These are phyloP conservation scores for Wickerhamomyces queroliae DNA, from an alignment of 805 yeast genomes.

Conservation along the genomic window DNA sequence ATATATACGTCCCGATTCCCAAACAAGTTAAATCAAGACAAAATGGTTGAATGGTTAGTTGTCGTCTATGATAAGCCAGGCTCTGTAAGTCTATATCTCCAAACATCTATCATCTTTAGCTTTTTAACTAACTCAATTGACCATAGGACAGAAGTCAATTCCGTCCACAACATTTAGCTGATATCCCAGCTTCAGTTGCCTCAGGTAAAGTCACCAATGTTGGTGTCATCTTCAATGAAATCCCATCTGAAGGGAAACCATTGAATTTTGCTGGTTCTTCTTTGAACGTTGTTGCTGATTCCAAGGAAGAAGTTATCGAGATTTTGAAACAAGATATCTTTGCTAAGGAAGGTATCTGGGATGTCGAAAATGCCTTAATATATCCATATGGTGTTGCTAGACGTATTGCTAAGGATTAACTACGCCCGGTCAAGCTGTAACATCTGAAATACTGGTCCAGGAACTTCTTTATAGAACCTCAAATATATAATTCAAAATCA, in stretches of 20 bases:
- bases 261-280: slow-evolving; percentile 63
- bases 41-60: slow-evolving; percentile 60
- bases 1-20: too few species aligned
- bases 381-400: slow-evolving; percentile 48
- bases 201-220: slow-evolving; percentile 40
- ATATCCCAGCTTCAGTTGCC: slow-evolving; percentile 36
- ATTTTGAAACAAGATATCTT: slow-evolving; percentile 60
- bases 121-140: not conserved
- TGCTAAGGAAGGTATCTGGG: slow-evolving; percentile 70
- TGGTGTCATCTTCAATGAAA: slow-evolving; percentile 47
- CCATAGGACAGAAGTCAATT: slow-evolving; percentile 39
- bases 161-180: slow-evolving; percentile 49
- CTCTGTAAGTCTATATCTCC: slow-evolving; percentile 15
- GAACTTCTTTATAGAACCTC: too few species aligned
- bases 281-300: slow-evolving; percentile 56
- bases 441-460: too few species aligned
- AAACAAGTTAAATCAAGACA: too few species aligned
- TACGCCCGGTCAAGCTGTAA: too few species aligned
- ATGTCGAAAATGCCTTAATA: slow-evolving; percentile 52
- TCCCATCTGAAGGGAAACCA: slow-evolving; percentile 32
- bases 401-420: slow-evolving; percentile 30
- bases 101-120: too few species aligned
- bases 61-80: slow-evolving; percentile 67
- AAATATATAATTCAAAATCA: too few species aligned
- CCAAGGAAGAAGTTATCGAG: slow-evolving; percentile 59